Percentiles rank a stretch among this genome's conserved stretches.
Conservation (phyloP, 1,284 basidiomycete species). For the Vanrija pseudolonga region DNA sequence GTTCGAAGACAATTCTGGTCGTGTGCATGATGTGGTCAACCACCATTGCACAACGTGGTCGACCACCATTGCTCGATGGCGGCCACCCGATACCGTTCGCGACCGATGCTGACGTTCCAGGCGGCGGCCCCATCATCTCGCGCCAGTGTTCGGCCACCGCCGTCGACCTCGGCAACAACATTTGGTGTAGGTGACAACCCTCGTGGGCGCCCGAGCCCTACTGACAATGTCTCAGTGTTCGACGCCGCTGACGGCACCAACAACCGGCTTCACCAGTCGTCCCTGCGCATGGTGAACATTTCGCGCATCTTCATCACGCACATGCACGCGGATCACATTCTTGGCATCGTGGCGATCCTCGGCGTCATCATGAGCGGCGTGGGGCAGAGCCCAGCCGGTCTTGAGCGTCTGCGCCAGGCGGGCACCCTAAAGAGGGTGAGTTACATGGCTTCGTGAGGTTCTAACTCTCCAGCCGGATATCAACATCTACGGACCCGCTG, state of each 20-base stretch:
- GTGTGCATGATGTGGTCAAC: no score
- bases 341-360: slow-evolving; percentile 73
- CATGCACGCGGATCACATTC: slow-evolving; percentile 81
- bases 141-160: slow-evolving; percentile 49
- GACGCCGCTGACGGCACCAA: slow-evolving; percentile 88
- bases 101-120: slow-evolving; percentile 17
- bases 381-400: slow-evolving; percentile 39
- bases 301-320: slow-evolving; percentile 81
- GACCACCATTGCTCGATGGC: no score
- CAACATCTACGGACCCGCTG: slow-evolving; percentile 78
- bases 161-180: slow-evolving; percentile 46
- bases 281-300: slow-evolving; percentile 58
- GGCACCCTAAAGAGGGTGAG: slow-evolving; percentile 38
- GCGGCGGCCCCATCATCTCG: slow-evolving; percentile 45
- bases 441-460: slow-evolving; percentile 4
- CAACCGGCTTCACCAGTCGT: slow-evolving; percentile 67
- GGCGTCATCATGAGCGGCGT: slow-evolving; percentile 59
- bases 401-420: slow-evolving; percentile 26
- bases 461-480: slow-evolving; percentile 53
- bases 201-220: background rate
- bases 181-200: slow-evolving; percentile 42
- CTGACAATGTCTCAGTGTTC: slow-evolving; percentile 58
- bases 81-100: background rate
- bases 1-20: background rate
- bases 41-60: no score